phyloP scores from a whole-genome alignment of 2,329 filamentous ascomycete species.

The Apiospora pterosperma region DNA sequence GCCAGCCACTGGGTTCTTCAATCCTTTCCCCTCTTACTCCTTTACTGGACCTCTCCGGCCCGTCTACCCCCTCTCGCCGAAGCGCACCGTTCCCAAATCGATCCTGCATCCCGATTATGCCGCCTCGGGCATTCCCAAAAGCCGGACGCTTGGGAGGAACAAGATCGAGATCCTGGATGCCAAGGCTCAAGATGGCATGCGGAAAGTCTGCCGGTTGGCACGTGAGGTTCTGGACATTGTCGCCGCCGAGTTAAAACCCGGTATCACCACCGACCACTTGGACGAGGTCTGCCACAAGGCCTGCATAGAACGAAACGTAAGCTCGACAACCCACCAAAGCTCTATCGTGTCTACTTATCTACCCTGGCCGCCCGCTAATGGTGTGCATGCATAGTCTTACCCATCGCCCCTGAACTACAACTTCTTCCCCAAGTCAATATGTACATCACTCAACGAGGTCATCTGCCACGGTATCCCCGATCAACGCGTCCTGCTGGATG shows the following conservation, averaged over 20 bases:
- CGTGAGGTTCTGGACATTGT: constrained; percentile 93
- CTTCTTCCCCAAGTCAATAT: constrained; percentile 96
- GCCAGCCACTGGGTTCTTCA: constrained; percentile 84
- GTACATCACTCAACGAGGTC: constrained; percentile 93
- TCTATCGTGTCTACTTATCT: constrained; percentile 5
- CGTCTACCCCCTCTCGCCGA: constrained; percentile 77
- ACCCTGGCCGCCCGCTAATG: neutral
- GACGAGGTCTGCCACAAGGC: constrained; percentile 95
- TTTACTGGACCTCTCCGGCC: constrained; percentile 82
- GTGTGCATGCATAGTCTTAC: constrained; percentile 64
- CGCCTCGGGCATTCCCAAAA: constrained; percentile 70
- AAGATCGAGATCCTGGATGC: constrained; percentile 81
- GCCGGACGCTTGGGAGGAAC: constrained; percentile 63
- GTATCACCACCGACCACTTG: constrained; percentile 92
- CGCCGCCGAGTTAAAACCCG: constrained; percentile 78
- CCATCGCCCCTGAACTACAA: constrained; percentile 94
- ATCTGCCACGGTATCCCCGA: constrained; percentile 99
- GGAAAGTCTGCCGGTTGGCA: constrained; percentile 82
- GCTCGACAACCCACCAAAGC: constrained; percentile 29
- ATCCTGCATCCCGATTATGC: constrained; percentile 88
- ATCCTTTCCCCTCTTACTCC: constrained; percentile 85
- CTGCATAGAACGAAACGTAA: constrained; percentile 85
- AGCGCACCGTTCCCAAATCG: constrained; percentile 69
- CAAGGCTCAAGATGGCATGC: constrained; percentile 82
- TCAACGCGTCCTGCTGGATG: constrained; percentile 79